Conservation (phyloP, 176 grass and related monocot species). For the bread wheat (Triticum aestivum) region IWGSC_CS_RefSeq_v2.1 NC_057799.1:606428608-606429107, state of each 20-base stretch:
- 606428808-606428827: neutral
- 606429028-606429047: too few species aligned
- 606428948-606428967: neutral
- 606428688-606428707: neutral
- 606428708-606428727: neutral
- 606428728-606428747: neutral
- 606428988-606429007: too few species aligned
- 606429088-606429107: too few species aligned
- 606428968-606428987: neutral
- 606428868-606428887: neutral
- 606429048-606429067: too few species aligned
- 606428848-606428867: neutral
- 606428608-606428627: neutral
- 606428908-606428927: neutral
- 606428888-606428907: neutral
- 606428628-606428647: neutral
- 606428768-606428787: constrained; percentile 24
- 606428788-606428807: neutral
- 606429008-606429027: too few species aligned
- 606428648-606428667: neutral
- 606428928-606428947: neutral
- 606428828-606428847: neutral
- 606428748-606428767: neutral
- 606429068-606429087: too few species aligned
- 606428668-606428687: neutral